Base-by-base conservation (phyloP, 2,329 filamentous ascomycete species). In the Leptodontidium sp. region DNA sequence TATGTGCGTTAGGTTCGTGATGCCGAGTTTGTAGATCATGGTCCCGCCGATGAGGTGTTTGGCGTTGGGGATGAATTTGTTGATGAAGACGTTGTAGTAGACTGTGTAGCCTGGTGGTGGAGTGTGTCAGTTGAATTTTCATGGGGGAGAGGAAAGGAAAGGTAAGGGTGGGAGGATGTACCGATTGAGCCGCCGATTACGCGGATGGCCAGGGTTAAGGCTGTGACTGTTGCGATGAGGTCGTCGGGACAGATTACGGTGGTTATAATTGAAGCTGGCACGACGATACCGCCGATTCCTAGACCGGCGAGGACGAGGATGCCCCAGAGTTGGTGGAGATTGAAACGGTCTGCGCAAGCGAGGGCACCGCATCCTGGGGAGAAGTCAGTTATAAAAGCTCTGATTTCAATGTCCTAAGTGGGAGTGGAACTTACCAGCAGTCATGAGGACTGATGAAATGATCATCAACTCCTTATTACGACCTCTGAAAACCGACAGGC, bases 211-310 rank as follows among this genome's bases (percentile, higher is more conserved):
- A 92, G 84, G 0, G 90, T 91, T 32, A 92, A 81, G 8, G 90
- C 88, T 0, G 89, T 86, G 57, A 91, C 84, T 1, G 90, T 92
- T 6, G 88, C 90, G 71, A 93, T 92, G 5, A 92, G 82, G 65
- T 92, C 89, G 75, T 90, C 87, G 0, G 90, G 89, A 70, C 88
- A 91, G 71, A 91, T 88, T 73, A 92, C 91, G 12, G 88, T 89
- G 4, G 88, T 87, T 66, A 92, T 90, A 72, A 91, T 90, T 0
- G 87, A 88, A 0, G 87, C 43, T 90, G 90, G 90, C 2, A 92
- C 87, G n/a, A 91, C 86, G 63, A 92, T 89, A 1, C 88, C 90
- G 7, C 90, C 90, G 5, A 91, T 88, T 8, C 90, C 90, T 1
- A 91, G 78, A 5, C 87, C 86, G 1, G 88, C 87, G 2, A 91